Conservation (phyloP, 2,329 filamentous ascomycete genomes). For the Lachnellula hyalina region DNA sequence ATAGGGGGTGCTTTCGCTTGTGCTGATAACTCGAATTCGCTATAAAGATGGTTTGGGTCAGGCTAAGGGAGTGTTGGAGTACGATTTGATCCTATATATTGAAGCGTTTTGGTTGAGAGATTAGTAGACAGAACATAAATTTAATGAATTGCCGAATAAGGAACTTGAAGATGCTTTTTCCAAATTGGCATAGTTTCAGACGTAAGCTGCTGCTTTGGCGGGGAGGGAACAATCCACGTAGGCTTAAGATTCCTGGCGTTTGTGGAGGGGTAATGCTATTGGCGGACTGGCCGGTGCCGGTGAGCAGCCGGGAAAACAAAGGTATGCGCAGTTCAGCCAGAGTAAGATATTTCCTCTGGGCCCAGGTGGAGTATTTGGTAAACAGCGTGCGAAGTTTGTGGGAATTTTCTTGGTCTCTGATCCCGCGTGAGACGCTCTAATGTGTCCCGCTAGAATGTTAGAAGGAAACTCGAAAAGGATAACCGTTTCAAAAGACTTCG, state of each 20-base stretch:
- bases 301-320: too few relatives aligned
- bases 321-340: too few relatives aligned
- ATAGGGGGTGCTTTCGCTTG: constrained; percentile 40
- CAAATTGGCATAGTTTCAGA: too few relatives aligned
- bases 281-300: too few relatives aligned
- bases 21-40: constrained; percentile 37
- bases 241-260: too few relatives aligned
- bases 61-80: neutral
- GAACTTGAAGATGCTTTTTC: neutral
- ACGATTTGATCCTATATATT: neutral
- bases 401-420: neutral
- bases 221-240: too few relatives aligned
- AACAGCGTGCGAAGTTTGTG: too few relatives aligned
- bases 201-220: too few relatives aligned
- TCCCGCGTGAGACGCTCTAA: neutral
- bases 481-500: too few relatives aligned
- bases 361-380: too few relatives aligned
- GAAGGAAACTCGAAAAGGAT: neutral
- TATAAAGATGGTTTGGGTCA: neutral
- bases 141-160: neutral
- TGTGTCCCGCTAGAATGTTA: neutral
- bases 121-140: neutral
- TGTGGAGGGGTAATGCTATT: too few relatives aligned
- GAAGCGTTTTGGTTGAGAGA: neutral
- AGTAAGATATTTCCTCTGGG: too few relatives aligned